A percentile compares a stretch with the other conserved stretches of the same genome.
phyloP scores from a whole-genome alignment of 2,329 filamentous ascomycete species.

The Colletotrichum tabaci region DNA sequence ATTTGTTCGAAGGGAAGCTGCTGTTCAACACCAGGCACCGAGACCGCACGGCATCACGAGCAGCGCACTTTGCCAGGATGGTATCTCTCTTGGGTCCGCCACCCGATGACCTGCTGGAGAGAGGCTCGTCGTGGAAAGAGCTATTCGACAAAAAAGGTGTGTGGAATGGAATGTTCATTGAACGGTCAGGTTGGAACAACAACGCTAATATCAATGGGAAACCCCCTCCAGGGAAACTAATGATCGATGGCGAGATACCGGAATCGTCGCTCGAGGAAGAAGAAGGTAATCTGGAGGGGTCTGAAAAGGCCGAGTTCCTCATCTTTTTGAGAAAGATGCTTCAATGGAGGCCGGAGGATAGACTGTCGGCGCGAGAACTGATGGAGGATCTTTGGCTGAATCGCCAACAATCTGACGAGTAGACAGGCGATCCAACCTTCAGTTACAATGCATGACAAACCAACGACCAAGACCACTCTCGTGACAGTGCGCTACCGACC shows the following conservation, averaged over 20 bases:
- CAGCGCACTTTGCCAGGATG: conserved; percentile 53
- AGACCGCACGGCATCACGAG: conserved; percentile 45
- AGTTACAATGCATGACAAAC: no score
- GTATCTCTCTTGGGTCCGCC: conserved; percentile 56
- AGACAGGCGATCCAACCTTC: background rate
- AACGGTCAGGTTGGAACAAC: background rate
- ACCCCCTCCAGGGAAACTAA: conserved; percentile 8
- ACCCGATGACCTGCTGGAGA: conserved; percentile 51
- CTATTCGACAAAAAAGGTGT: conserved; percentile 47
- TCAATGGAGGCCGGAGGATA: conserved; percentile 48
- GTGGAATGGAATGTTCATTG: fast-evolving
- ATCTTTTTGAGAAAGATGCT: conserved; percentile 46
- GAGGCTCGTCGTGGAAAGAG: conserved; percentile 46
- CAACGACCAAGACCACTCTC: no score
- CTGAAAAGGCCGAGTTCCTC: conserved; percentile 43
- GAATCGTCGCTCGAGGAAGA: conserved; percentile 38
- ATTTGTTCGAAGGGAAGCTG: conserved; percentile 50
- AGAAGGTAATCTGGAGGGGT: conserved; percentile 38
- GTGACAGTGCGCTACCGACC: no score
- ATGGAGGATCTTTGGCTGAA: conserved; percentile 37
- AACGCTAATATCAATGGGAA: no score
- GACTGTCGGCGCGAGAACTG: conserved; percentile 38
- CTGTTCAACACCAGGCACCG: conserved; percentile 47
- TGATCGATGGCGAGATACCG: conserved; percentile 22
- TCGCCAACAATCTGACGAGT: conserved; percentile 3